phyloP scores from a whole-genome alignment of 129 eudicot genomes.

The Arctium lappa region DNA sequence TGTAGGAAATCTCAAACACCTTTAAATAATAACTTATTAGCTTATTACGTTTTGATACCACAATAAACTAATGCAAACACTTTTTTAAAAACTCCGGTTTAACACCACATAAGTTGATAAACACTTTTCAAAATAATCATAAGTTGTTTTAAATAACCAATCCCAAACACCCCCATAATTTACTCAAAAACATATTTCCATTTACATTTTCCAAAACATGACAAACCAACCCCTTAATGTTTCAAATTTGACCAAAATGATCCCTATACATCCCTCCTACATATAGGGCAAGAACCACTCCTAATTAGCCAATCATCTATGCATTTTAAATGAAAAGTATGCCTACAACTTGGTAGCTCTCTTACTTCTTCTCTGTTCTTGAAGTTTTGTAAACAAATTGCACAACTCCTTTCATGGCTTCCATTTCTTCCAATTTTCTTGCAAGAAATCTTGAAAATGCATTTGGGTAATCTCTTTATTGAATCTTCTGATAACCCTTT shows the following conservation, averaged over 20 bases:
- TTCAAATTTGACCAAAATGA: background rate
- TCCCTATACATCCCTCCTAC: conserved; percentile 49
- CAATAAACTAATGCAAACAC: too few species aligned
- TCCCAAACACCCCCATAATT: too few species aligned
- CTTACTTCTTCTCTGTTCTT: conserved; percentile 52
- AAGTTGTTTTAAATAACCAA: too few species aligned
- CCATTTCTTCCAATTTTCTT: background rate
- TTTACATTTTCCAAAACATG: background rate
- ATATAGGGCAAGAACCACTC: conserved; percentile 70
- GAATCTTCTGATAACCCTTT: conserved; percentile 52
- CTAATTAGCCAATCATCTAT: conserved; percentile 69
- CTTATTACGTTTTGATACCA: too few species aligned
- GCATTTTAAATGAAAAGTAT: conserved; percentile 56
- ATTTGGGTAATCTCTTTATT: conserved; percentile 46
- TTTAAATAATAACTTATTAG: too few species aligned
- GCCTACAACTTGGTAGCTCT: conserved; percentile 49
- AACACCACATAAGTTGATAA: too few species aligned
- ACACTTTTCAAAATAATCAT: too few species aligned
- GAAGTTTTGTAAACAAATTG: conserved; percentile 52
- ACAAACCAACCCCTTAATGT: conserved; percentile 14
- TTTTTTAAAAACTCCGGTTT: too few species aligned
- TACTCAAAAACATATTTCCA: background rate
- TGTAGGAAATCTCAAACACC: too few species aligned
- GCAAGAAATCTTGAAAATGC: conserved; percentile 14
- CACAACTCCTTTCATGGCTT: conserved; percentile 34